Evolutionary conservation across 148 eudicot species (phyloP), one percentile per base, ranked within the genome.

Genomic region (Mesembryanthemum crystallinum): DNA sequence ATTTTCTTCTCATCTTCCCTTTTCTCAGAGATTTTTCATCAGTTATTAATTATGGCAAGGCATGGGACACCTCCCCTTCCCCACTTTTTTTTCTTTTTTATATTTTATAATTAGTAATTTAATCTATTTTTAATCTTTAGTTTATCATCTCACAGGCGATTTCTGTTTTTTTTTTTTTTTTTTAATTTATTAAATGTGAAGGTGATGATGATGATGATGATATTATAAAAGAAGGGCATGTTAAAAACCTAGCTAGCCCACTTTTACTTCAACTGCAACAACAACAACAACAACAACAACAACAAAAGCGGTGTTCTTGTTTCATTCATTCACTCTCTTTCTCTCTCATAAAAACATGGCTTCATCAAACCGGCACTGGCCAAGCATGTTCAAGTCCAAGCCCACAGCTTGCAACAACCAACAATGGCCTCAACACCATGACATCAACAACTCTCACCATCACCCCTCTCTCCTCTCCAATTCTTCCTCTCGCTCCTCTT

Each of bases 311-410:
- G 25, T 57, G 59, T 62, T 42, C 17, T 60, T 18, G 13, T 68
- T 52, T 33, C 2, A 17, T 14, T 49, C 57, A 72, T 64, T 15
- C 69, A 32, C 72, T 42, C 39, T 76, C 45, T 55, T 61, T 25
- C 59, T 32, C 39, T 64, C 42, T 64, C 67, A 4, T 20, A 54
- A 54, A 54, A 17, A 18, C 58, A 64, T 94, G 98, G 96, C 83
- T 69, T 92, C 97, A 64, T 94, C 98, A 75, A 94, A 94, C 76
- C 83, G 90, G 68, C 96, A 94, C 85, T 94, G 98, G 98, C 97
- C 98, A 39, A 94, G 98, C 76, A 87, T 94, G 92, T 94, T 94
- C 84, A 94, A 90, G 76, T 94, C 98, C 60, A 94, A 94, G 71
- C 92, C 97, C n/a, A n/a, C n/a, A 17, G 11, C 14, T 73, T 85